Evolutionary conservation across 768 basidiomycete genomes (phyloP), one percentile per base, ranked within the genome.

Genomic region (Lactifluus rugatus): DNA sequence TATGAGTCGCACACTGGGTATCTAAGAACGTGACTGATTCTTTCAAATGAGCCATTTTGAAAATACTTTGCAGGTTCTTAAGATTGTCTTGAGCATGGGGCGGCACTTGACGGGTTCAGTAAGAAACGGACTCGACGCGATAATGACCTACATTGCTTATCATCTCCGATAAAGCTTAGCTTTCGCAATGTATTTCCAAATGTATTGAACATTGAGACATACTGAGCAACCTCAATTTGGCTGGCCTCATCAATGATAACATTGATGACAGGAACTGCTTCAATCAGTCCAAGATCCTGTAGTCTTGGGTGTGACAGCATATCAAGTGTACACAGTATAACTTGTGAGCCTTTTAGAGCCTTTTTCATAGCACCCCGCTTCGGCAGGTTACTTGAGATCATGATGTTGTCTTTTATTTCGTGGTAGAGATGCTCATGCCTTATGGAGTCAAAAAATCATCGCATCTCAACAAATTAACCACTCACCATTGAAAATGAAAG

Each of bases 381-480:
- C 0, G 39, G 28, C 23, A 75, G 71, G 14, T 74, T 68, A 57
- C 64, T 68, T 42, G 83, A 81, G 2, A 73, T 67, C 37, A 92
- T 83, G 4, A 83, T 70, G 53, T 86, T 76, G 9, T 63, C 23
- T 6, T 64, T 56, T 36, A 88, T 70, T 11, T 74, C 65, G 2
- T 63, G 56, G 67, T 92, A 92, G 0, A 89, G 70, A 67, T 91
- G 85, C 57, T 89, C 88, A 76, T 92, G 87, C 89, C 89, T 91
- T 52, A 14, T 48, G 6, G 52, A 32, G 45, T 26, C 26, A 31
- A n/a, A 48, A 44, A 7, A 49, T 31, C 48, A 34, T 11, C 2
- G 65, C 50, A 31, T 52, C 62, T 28, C 58, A 23, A 45, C 57
- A 48, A 65, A 50, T 1, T 45, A 57, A 48, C 41, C 4, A 67